Evolutionary conservation across 441 rosid species (phyloP), one percentile per base, ranked within the genome.

Genomic region (Gossypium aridum): DNA sequence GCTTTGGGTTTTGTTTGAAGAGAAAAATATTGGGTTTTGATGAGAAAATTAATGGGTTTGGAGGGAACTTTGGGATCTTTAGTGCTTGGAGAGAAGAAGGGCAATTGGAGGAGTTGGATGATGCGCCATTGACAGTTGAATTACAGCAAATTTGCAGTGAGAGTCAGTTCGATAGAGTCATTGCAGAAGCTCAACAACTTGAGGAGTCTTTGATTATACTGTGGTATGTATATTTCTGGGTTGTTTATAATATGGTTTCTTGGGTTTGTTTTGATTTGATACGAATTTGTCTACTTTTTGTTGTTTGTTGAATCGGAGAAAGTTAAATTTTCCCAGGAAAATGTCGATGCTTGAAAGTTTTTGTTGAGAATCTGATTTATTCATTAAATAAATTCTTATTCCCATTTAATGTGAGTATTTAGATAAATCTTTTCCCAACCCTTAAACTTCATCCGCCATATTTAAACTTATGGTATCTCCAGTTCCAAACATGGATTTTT

Each of bases 171-270:
- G 90, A 89, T 81, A 87, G 86, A 69, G 86, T 94, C 73, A 74
- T 94, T 71, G 90, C 88, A 2, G 93, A 89, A 78, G 91, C 97
- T 45, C 90, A 86, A 64, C 90, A 85, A 79, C 87, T 80, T 7
- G 88, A 87, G 16, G 85, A 87, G 74, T 76, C 90, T n/a, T 81
- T 91, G 70, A 72, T 94, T 39, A 54, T 92, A 64, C 90, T 94
- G 74, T 92, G 97, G 97, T 94, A 80, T 71, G 87, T 80, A 61
- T 77, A 60, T 64, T 74, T 47, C 26, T n/a, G 14, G 13, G 45
- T 28, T 2, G 12, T 28, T 62, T n/a, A 3, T 12, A 2, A 25
- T 26, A 16, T 73, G 61, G 23, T 17, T 75, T 64, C 19, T 59
- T 45, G 59, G 31, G 31, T 63, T 76, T 54, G 25, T 43, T 37